These are phyloP conservation scores for Podila epicladia DNA, from an alignment of 192 early-diverging fungal genomes.

Conservation along the genomic window DNA sequence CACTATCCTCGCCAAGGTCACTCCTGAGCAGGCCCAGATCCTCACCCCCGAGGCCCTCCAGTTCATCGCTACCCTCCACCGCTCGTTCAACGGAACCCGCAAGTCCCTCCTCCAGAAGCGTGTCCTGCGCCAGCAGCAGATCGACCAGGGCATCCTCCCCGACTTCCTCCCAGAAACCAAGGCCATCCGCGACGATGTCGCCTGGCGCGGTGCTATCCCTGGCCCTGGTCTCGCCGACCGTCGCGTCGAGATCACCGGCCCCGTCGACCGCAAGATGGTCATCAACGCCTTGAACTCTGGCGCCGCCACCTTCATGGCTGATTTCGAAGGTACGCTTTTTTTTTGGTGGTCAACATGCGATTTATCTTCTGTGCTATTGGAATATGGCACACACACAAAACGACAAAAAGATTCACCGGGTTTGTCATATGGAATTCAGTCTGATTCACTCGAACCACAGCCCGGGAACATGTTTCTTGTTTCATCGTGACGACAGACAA, in stretches of 20 bases:
- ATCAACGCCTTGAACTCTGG: conserved; percentile 98
- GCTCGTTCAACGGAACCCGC: conserved; percentile 90
- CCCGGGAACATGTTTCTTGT: too few species aligned
- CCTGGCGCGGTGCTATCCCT: conserved; percentile 93
- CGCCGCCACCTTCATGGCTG: conserved; percentile 96
- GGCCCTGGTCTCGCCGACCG: conserved; percentile 93
- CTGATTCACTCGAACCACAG: too few species aligned
- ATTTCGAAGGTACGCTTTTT: conserved; percentile 75
- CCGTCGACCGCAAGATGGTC: conserved; percentile 99
- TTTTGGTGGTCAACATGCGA: too few species aligned
- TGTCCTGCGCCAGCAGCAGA: conserved; percentile 74
- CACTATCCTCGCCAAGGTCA: conserved; percentile 74
- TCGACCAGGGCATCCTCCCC: conserved; percentile 87
- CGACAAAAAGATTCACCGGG: too few species aligned
- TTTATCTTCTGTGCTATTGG: too few species aligned
- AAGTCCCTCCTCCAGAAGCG: conserved; percentile 82
- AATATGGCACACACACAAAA: too few species aligned
- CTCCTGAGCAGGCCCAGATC: conserved; percentile 74
- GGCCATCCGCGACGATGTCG: conserved; percentile 88
- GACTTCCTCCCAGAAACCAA: conserved; percentile 96
- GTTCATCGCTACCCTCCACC: conserved; percentile 91
- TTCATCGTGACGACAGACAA: too few species aligned
- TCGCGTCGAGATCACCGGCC: conserved; percentile 98
- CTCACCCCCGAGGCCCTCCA: conserved; percentile 83
- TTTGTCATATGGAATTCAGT: too few species aligned